Evolutionary conservation across 108 stramenopile species (phyloP).

Genomic region (Discostella stelligeroides): DNA sequence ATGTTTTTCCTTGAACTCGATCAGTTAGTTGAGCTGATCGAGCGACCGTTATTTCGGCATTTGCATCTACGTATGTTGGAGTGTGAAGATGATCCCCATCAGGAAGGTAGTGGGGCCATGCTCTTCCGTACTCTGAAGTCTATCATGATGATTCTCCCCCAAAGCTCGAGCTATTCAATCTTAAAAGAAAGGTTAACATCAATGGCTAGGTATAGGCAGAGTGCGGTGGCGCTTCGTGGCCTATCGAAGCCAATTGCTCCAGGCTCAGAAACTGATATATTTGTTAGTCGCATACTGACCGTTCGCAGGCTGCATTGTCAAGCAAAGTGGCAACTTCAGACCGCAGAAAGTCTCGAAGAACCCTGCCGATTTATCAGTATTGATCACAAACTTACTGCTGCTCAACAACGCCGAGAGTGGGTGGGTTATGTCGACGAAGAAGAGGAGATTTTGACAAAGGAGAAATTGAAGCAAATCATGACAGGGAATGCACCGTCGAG

Average conservation of each 20-base stretch:
- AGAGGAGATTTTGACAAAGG: conserved; percentile 53
- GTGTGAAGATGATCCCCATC: conserved; percentile 61
- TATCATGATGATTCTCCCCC: conserved; percentile 81
- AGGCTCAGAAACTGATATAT: conserved; percentile 56
- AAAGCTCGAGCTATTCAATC: conserved; percentile 79
- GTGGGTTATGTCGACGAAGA: conserved; percentile 67
- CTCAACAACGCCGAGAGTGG: conserved; percentile 69
- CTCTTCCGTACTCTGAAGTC: conserved; percentile 73
- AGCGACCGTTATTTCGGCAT: conserved; percentile 86
- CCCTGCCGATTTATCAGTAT: conserved; percentile 30
- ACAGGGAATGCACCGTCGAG: conserved; percentile 5
- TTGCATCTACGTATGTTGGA: conserved; percentile 85
- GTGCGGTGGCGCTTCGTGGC: conserved; percentile 45
- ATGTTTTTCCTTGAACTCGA: conserved; percentile 83
- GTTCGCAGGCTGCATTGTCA: conserved; percentile 74
- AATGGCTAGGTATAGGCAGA: conserved; percentile 76
- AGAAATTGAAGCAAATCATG: conserved; percentile 51
- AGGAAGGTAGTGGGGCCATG: conserved; percentile 87
- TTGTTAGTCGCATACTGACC: conserved; percentile 60
- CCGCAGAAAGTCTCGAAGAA: conserved; percentile 73
- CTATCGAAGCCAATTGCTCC: conserved; percentile 22
- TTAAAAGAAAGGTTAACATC: conserved; percentile 72
- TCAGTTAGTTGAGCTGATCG: conserved; percentile 79
- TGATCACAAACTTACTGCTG: conserved; percentile 42
- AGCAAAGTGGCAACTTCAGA: conserved; percentile 75